Evolutionary conservation across 1,284 basidiomycete genomes (phyloP).

Genomic region (Sporisorium reilianum): DNA sequence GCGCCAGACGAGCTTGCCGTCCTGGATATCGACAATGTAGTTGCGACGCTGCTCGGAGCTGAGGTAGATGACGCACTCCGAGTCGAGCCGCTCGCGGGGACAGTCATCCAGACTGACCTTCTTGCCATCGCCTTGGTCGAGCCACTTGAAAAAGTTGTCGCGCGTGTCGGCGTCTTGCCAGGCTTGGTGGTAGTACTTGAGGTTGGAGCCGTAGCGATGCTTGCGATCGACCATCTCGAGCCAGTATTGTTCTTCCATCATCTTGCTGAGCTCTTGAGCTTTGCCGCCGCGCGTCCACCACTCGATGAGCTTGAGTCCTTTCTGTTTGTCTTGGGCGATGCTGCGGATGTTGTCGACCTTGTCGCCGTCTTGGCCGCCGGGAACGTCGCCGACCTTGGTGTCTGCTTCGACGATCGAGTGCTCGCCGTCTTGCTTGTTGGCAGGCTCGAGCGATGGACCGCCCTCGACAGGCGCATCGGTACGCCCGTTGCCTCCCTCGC

Average conservation of each 20-base stretch:
- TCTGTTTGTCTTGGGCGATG: conserved; percentile 49
- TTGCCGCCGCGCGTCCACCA: conserved; percentile 58
- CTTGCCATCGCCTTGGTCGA: conserved; percentile 79
- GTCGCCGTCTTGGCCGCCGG: conserved; percentile 53
- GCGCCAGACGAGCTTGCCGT: conserved; percentile 80
- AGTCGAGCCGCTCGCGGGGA: conserved; percentile 77
- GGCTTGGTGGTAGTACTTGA: conserved; percentile 60
- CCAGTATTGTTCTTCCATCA: conserved; percentile 62
- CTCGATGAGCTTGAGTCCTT: conserved; percentile 54
- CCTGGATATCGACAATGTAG: conserved; percentile 76
- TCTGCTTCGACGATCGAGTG: conserved; percentile 26
- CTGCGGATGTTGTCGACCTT: conserved; percentile 63
- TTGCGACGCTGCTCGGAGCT: conserved; percentile 77
- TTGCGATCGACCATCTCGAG: conserved; percentile 62
- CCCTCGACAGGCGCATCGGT: conserved; percentile 42
- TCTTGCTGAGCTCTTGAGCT: conserved; percentile 60
- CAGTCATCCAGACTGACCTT: conserved; percentile 77
- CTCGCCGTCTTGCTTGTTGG: conserved; percentile 16
- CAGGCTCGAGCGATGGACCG: conserved; percentile 40
- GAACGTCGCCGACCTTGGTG: conserved; percentile 57
- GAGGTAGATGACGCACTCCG: conserved; percentile 72
- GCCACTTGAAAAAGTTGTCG: conserved; percentile 72
- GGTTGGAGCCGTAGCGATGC: conserved; percentile 62
- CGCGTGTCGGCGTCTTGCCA: conserved; percentile 55
- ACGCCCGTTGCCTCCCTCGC: conserved; percentile 16